A percentile compares a stretch with the other conserved stretches of the same genome.
Conservation (phyloP, 1,284 basidiomycete species). For the Puccinia coronata region DNA sequence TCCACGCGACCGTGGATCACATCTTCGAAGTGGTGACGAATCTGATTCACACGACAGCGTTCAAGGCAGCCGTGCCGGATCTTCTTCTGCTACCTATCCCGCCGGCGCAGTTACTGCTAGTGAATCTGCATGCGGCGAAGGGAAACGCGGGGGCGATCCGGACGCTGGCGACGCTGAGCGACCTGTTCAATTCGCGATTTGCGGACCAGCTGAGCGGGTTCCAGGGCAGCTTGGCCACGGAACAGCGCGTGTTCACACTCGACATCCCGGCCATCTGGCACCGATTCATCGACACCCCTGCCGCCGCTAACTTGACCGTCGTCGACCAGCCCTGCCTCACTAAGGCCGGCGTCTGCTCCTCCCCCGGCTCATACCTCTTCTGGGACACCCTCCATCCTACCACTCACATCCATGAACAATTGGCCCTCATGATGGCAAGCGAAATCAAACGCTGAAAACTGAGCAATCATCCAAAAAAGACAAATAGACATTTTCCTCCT, state of each 20-base stretch:
- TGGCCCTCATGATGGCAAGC: slow-evolving; percentile 26
- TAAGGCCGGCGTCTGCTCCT: slow-evolving; percentile 15
- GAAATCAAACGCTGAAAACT: slow-evolving; percentile 23
- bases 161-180: slow-evolving; percentile 10
- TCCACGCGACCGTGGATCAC: slow-evolving; percentile 36
- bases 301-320: not conserved
- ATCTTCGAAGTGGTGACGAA: slow-evolving; percentile 36
- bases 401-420: slow-evolving; percentile 23
- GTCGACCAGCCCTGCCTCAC: slow-evolving; percentile 35
- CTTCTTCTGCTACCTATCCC: slow-evolving; percentile 43
- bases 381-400: slow-evolving; percentile 47
- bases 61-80: slow-evolving; percentile 27
- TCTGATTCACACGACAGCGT: slow-evolving; percentile 18
- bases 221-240: slow-evolving; percentile 10
- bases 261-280: slow-evolving; percentile 41
- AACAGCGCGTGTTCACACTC: slow-evolving; percentile 29
- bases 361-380: slow-evolving; percentile 29
- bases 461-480: not conserved
- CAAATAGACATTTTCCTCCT: not conserved
- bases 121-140: slow-evolving; percentile 25
- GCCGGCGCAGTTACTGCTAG: slow-evolving; percentile 33
- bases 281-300: slow-evolving; percentile 27
- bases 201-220: slow-evolving; percentile 8
- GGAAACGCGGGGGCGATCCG: slow-evolving; percentile 17
- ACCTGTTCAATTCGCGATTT: slow-evolving; percentile 37